These are phyloP conservation scores for Drechmeria coniospora DNA, from an alignment of 2,329 filamentous ascomycete species.

Conservation along the genomic window DNA sequence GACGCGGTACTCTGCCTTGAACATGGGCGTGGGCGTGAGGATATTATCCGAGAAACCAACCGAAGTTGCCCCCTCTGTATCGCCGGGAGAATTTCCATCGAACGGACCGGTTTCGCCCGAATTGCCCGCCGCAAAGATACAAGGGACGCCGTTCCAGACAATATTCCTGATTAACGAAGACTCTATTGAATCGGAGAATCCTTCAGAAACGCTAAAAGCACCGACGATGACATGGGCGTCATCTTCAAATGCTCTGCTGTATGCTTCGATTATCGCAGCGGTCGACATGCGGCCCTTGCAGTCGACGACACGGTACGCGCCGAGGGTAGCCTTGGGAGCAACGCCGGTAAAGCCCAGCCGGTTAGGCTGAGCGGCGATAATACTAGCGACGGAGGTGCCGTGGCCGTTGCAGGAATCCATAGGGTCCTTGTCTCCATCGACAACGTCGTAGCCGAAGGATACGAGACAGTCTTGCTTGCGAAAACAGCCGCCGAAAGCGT, in stretches of 20 bases:
- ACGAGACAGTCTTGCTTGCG: no score
- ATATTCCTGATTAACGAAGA: conserved; percentile 33
- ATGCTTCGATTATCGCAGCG: conserved; percentile 43
- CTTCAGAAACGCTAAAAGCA: conserved; percentile 32
- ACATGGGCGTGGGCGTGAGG: no score
- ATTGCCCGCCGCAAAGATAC: conserved; percentile 38
- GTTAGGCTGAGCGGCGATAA: conserved; percentile 41
- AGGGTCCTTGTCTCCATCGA: no score
- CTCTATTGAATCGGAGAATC: conserved; percentile 37
- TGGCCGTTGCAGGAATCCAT: no score
- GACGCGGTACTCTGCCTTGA: no score
- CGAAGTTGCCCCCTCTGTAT: no score
- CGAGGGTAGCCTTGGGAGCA: conserved; percentile 38
- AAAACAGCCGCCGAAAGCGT: no score
- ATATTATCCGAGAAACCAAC: no score
- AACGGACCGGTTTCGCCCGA: conserved; percentile 25
- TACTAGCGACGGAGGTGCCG: conserved; percentile 46
- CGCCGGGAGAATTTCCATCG: no score
- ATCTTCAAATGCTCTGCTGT: conserved; percentile 42
- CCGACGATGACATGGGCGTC: conserved; percentile 40
- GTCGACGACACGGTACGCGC: conserved; percentile 41
- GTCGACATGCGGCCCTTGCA: conserved; percentile 32
- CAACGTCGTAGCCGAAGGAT: no score
- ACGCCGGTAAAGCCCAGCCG: conserved; percentile 39
- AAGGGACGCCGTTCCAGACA: conserved; percentile 35